Base-by-base conservation (phyloP, 129 eudicot genomes). In the Helichrysum umbraculigerum region DNA sequence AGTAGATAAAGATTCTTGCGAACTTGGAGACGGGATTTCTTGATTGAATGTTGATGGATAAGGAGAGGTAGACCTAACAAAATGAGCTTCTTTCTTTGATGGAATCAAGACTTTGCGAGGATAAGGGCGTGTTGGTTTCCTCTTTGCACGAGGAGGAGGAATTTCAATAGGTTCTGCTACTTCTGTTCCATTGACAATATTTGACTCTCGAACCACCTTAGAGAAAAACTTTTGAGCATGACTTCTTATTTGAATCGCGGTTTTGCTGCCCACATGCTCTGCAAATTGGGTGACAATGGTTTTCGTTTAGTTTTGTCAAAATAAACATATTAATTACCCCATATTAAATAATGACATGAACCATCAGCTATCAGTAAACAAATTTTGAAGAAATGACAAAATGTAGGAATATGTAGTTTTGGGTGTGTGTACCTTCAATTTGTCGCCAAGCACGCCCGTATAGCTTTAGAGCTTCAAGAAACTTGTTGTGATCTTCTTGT, bases 81-180 rank as follows among this genome's bases (percentile, higher is more conserved):
- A n/a, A 22, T 28, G 54, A 15, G 68, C 39, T 20, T 44, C 81
- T 15, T 76, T 80, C 74, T 78, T 80, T 10, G 35, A 39, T 1
- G 77, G 84, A 59, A 66, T 34, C 7, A 71, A 73, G 6, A 77
- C 52, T 63, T 92, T 92, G 57, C 97, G 97, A 72, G 96, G 96
- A 78, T 92, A 92, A n/a, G 97, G 97, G 74, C 73, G 92, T 83
- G 79, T 75, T 1, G 96, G 92, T 57, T 92, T 92, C 56, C 97
- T 83, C 78, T 92, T 92, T 17, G 97, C 89, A 65, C 97, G 88
- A 76, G 97, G 96, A 15, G 97, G 97, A 14, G 97, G 97, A 34
- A 89, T 87, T 56, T 92, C 92, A 44, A 87, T 78, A 11, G 80
- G 79, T 47, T 86, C 87, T 71, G 20, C 78, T 68, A 20, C 81